Percentiles rank a stretch among this genome's conserved stretches.
phyloP scores from a whole-genome alignment of 2,329 filamentous ascomycete genomes.

The Stagonosporopsis rhizophila region DNA sequence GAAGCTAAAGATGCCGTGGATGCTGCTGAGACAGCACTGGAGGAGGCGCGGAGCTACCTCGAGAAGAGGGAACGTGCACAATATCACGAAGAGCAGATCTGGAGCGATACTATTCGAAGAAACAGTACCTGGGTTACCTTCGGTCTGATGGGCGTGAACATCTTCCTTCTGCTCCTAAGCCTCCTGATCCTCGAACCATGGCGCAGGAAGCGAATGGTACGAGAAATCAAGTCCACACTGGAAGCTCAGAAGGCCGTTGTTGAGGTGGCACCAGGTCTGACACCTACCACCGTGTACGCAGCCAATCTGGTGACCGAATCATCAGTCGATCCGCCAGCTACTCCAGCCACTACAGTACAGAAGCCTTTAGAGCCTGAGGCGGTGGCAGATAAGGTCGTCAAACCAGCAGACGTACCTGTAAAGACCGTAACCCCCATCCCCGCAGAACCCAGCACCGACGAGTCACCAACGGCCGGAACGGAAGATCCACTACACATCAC shows the following conservation, averaged over 20 bases:
- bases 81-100: conserved; percentile 99
- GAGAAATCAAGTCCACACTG: conserved; percentile 64
- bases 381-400: conserved; percentile 28
- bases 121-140: conserved; percentile 99
- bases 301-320: conserved; percentile 1
- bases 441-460: conserved; percentile 12
- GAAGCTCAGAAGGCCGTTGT: conserved; percentile 41
- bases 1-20: conserved; percentile 75
- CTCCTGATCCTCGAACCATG: conserved; percentile 94
- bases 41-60: conserved; percentile 76
- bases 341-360: neutral
- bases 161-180: conserved; percentile 83
- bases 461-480: conserved; percentile 12
- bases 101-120: conserved; percentile 94
- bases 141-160: conserved; percentile 96
- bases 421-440: neutral
- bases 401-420: conserved; percentile 16
- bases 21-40: conserved; percentile 78
- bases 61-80: conserved; percentile 85
- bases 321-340: neutral
- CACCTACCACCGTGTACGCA: conserved; percentile 5
- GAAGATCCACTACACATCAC: conserved; percentile 21
- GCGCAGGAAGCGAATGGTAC: conserved; percentile 80
- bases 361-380: conserved; percentile 24
- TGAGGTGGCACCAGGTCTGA: conserved; percentile 18